Percentiles rank a stretch among this genome's conserved stretches.
Conservation (phyloP, 805 yeast species). For the Metschnikowia orientalis region DNA sequence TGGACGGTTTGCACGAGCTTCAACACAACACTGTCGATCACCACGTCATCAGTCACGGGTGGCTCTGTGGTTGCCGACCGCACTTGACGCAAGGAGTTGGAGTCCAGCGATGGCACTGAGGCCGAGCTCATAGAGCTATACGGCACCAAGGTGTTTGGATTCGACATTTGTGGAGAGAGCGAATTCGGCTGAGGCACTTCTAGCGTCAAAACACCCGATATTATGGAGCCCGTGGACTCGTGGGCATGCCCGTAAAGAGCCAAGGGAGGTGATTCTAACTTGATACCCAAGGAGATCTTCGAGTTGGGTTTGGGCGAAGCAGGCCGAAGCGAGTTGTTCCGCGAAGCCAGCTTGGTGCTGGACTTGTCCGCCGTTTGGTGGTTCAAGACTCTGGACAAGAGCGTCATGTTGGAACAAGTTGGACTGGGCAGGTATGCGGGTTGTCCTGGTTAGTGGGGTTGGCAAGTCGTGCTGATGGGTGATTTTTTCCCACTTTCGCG, state of each 20-base stretch:
- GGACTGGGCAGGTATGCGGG: background rate
- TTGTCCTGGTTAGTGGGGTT: no score
- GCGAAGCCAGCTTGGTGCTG: slow-evolving; percentile 6
- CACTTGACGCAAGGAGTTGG: slow-evolving; percentile 2
- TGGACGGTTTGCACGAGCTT: slow-evolving; percentile 68
- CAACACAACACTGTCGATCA: slow-evolving; percentile 54
- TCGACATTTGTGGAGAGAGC: slow-evolving; percentile 1
- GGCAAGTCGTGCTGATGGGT: no score
- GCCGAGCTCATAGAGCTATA: slow-evolving; percentile 4
- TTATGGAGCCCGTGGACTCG: slow-evolving; percentile 80
- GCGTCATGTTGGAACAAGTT: slow-evolving; percentile 18
- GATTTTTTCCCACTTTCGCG: no score
- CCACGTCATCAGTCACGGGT: slow-evolving; percentile 1
- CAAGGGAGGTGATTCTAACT: slow-evolving; percentile 87
- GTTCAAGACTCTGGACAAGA: slow-evolving; percentile 22
- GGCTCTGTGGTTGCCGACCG: slow-evolving; percentile 3
- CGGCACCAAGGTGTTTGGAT: slow-evolving; percentile 5
- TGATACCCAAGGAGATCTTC: slow-evolving; percentile 46
- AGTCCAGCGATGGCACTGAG: background rate
- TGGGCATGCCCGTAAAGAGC: slow-evolving; percentile 73
- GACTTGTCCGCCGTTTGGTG: slow-evolving; percentile 16
- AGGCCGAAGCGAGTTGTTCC: background rate
- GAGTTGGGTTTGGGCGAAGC: slow-evolving; percentile 19
- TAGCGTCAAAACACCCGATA: slow-evolving; percentile 73
- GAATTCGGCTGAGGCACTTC: slow-evolving; percentile 15